These are phyloP conservation scores for Neltuma alba DNA, from an alignment of 306 rosid genomes.

Conservation along the genomic window DNA sequence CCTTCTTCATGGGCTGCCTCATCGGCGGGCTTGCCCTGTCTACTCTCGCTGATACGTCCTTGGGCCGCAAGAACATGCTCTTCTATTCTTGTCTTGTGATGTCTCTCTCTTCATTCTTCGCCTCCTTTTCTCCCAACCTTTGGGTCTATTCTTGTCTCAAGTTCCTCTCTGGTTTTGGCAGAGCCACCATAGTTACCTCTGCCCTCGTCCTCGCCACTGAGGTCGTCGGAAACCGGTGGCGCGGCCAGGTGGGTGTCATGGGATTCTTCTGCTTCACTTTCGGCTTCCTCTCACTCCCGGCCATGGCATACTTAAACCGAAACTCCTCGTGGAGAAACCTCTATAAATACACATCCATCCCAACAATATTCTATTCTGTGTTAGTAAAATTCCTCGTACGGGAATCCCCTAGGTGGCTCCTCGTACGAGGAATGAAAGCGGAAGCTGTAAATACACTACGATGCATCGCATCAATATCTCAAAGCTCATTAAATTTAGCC, in stretches of 20 bases:
- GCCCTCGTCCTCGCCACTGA: constrained; percentile 65
- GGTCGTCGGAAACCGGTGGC: constrained; percentile 57
- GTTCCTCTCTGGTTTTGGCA: constrained; percentile 48
- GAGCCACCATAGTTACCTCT: constrained; percentile 58
- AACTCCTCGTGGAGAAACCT: constrained; percentile 58
- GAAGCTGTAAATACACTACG: constrained; percentile 48
- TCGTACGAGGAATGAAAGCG: constrained; percentile 54
- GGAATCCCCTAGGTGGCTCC: constrained; percentile 82
- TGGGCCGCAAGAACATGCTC: constrained; percentile 70
- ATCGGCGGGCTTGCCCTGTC: constrained; percentile 40
- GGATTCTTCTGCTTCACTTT: constrained; percentile 63
- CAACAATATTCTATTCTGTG: constrained; percentile 44
- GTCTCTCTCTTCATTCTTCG: constrained; percentile 51
- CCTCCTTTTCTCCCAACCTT: constrained; percentile 51
- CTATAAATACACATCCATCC: constrained; percentile 60
- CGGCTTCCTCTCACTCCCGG: constrained; percentile 65
- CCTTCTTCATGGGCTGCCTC: constrained; percentile 45
- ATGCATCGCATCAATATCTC: constrained; percentile 33
- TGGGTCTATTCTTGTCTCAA: constrained; percentile 56
- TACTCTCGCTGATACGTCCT: constrained; percentile 42
- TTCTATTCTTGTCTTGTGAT: constrained; percentile 50
- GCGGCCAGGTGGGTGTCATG: constrained; percentile 44
- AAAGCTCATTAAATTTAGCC: constrained; percentile 31
- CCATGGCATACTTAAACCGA: constrained; percentile 44
- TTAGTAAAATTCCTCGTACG: constrained; percentile 40